Base-by-base conservation (phyloP, 345 rosid species). In the Gossypium turneri region DNA sequence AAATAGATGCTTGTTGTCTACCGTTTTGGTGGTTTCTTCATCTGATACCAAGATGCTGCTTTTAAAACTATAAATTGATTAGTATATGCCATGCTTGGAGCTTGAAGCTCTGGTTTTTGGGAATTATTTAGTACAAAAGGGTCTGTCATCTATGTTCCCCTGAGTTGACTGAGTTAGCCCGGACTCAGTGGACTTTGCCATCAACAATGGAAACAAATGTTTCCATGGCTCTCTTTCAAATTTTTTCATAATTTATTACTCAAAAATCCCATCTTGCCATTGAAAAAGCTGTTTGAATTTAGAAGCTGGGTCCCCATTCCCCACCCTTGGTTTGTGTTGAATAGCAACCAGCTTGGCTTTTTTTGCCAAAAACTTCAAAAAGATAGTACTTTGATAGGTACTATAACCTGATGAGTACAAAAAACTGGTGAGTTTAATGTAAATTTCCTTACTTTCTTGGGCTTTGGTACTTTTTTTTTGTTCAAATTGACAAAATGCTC, bases 41-140 rank as follows among this genome's bases (percentile, higher is more conserved):
- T 83, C 94, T 92, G 81, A 88, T 85, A 76, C 84, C 90, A 51
- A 88, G 91, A 90, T 90, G 96, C 90, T 92, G 97, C 89, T 89
- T 88, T 89, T 88, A 4, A 34, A 34, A 34, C 38, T 34, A 34
- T 34, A 34, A 4, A 34, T 34, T 34, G 38, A 77, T 75, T 81
- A 77, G 65, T 79, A 75, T 84, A 76, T 76, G 83, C 82, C 69
- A 80, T 80, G 88, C 82, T 86, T 83, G 86, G 90, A 83, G 86
- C 88, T 48, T 48, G 51, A 48, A 48, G 51, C 51, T 48, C 38
- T 34, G 7, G 75, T 78, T 78, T 84, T 80, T 65, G 76, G 81
- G 85, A 82, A 82, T 88, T 79, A 47, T 84, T 85, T 82, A 81
- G 84, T 79, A 79, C 63, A 76, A 34, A 38, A 70, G 82, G 43